Base-by-base conservation (phyloP, 108 stramenopile genomes). In the Cyclotella atomus region DNA sequence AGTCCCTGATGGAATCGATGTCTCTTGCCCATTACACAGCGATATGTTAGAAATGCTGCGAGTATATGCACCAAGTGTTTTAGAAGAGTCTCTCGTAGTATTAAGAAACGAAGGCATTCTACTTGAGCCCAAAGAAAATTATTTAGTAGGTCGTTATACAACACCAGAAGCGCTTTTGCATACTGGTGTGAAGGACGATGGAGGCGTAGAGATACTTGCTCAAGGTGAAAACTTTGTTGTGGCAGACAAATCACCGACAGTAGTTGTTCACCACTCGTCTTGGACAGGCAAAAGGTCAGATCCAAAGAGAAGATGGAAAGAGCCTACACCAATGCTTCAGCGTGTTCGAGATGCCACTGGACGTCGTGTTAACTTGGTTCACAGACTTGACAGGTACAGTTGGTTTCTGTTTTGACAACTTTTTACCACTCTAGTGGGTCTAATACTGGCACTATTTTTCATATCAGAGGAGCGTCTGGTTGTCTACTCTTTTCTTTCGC, bases 11-110 rank as follows among this genome's bases (percentile, higher is more conserved):
- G 93, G 90, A 14, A 84, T 95, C 45, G 77, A 87, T 61, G 91
- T 87, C 0, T 65, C 78, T 4, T 80, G 83, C 73, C 81, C 90
- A 2, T 41, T 95, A 10, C 38, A 77, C 15, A 59, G 59, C n/a
- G 94, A 95, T 62, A 91, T 95, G 90, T 53, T 89, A 52, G 59
- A 72, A 0, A 73, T 91, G 73, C 54, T 94, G 6, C 55, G 84
- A 27, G 47, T 45, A 9, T 88, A 90, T 52, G 71, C 87, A 21
- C 93, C 93, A n/a, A 75, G 87, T 16, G 80, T 94, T 2, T 68
- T 90, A 62, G 60, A 84, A 47, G 52, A 77, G 38, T 86, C 89
- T 12, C 20, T 77, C 30, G 82, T 72, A 9, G 65, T 81, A 27
- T 61, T 95, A 38, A 24, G 81, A 53, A 70, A 90, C 52, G 89